These are phyloP conservation scores for Tetrahymena elliotti DNA, from an alignment of 73 alveolate species.

Conservation along the genomic window DNA sequence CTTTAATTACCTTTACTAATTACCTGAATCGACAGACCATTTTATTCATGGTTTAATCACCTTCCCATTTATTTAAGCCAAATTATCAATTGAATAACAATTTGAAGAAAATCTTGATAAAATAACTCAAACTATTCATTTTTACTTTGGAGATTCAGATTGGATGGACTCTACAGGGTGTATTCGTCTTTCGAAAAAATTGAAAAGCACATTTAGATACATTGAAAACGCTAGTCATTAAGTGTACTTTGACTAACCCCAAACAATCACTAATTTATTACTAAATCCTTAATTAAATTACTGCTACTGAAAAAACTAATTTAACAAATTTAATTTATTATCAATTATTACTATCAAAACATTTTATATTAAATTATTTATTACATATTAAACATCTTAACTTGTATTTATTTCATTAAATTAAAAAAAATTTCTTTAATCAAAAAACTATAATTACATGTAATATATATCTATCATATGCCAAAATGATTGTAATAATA, in stretches of 20 bases:
- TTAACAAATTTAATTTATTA: too few species aligned
- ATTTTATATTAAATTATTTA: too few species aligned
- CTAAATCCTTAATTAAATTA: neutral
- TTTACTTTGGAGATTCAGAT: neutral
- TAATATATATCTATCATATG: too few species aligned
- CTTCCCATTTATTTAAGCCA: neutral
- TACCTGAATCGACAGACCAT: neutral
- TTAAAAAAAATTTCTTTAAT: too few species aligned
- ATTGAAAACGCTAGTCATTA: neutral
- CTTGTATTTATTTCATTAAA: too few species aligned
- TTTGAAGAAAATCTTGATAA: neutral
- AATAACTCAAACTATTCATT: neutral
- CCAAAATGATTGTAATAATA: too few species aligned
- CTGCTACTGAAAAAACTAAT: neutral
- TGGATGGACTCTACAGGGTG: neutral
- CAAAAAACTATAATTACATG: too few species aligned
- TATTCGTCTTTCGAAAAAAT: neutral
- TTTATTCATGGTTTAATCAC: neutral
- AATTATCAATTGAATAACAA: neutral
- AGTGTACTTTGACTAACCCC: neutral
- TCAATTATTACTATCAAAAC: too few species aligned
- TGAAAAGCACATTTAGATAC: neutral
- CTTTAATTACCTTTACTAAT: neutral
- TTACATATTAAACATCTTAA: too few species aligned
- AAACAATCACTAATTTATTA: neutral